Base-by-base conservation (phyloP, 768 basidiomycete genomes). In the Zangia roseola region DNA sequence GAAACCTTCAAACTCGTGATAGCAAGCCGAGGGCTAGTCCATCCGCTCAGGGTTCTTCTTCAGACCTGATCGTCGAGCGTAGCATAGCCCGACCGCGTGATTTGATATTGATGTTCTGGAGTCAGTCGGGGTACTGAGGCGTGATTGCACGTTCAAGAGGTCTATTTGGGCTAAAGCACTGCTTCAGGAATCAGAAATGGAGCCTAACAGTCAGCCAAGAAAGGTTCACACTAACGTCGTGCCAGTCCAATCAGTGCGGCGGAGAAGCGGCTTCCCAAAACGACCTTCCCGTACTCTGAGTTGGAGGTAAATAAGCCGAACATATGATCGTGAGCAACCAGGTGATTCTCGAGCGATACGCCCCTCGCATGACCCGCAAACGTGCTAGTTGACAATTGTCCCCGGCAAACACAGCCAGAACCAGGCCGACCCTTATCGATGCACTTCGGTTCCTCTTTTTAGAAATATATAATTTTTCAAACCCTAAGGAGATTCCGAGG, bases 381-480 rank as follows among this genome's bases (percentile, higher is more conserved):
- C 40, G 43, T 50, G 55, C 45, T 47, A 37, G 33, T 34, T 42
- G 47, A 40, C 13, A 47, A 47, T 48, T 52, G 42, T 36, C 21
- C 45, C 55, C 50, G 47, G 40, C 20, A 38, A 41, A 43, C 40
- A 43, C 44, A 38, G 25, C 35, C 47, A 38, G 43, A n/a, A 28
- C 28, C 12, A 28, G 28, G 52, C 48, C 44, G 44, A 53, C 48
- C 41, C 58, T 68, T 62, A 68, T 68, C 67, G 68, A 69, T 70
- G 55, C 49, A 33, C 58, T 57, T 60, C 58, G 54, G 53, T 43
- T 20, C 3, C 57, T 31, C 36, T 8, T 54, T 70, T 57, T 37
- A 44, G 56, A 41, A 56, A 39, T 31, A 39, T 31, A 31, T 31
- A 1, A 21, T 34, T 20, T 10, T 37, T 24, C 14, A 5, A 35